Base-by-base conservation (phyloP, 192 early-diverging fungal species). In the Backusella sp. region DNA sequence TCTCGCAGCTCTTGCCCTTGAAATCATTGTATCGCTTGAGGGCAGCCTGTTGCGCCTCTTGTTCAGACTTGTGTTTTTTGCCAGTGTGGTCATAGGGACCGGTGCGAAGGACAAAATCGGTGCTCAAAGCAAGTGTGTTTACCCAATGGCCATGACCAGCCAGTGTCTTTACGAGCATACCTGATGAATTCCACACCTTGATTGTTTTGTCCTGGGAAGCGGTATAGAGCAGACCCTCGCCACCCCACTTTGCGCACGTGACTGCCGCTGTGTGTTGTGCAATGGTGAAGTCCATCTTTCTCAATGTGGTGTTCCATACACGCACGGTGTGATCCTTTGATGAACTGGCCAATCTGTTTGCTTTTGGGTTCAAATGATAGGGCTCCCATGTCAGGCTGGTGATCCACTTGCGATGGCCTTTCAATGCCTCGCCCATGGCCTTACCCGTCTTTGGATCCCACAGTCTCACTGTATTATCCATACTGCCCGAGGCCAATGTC, bases 121-220 rank as follows among this genome's bases (percentile, higher is more conserved):
- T 97, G 79, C 90, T 94, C 8, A 98, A 81, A 3, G 98, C 94
- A 74, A 99, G 78, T 26, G 95, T 94, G 75, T 98, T 99, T 17
- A 99, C 95, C 97, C 96, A 98, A 82, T 99, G 97, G 15, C 94
- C 97, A 80, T 99, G 96, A 66, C 97, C 97, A 34, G 91, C 85
- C 46, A 99, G 84, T 3, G 91, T 92, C 76, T 92, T 93, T 26
- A 96, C 87, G 1, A 99, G 84, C 36, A 90, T 94, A 52, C 97
- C 97, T 73, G 94, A 72, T 19, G 90, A 78, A 77, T 95, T 90
- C 97, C 98, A 99, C 30, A 98, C 94, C 79, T 96, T 96, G 79
- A 99, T 98, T 1, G 94, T 92, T 80, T 98, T 98, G 79, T 99
- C 98, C 66, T 94, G 89, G 17, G 95, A 96, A 9, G 89, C 93